phyloP scores from a whole-genome alignment of 1,284 basidiomycete genomes.

The Leccinum griseonigrum region DNA sequence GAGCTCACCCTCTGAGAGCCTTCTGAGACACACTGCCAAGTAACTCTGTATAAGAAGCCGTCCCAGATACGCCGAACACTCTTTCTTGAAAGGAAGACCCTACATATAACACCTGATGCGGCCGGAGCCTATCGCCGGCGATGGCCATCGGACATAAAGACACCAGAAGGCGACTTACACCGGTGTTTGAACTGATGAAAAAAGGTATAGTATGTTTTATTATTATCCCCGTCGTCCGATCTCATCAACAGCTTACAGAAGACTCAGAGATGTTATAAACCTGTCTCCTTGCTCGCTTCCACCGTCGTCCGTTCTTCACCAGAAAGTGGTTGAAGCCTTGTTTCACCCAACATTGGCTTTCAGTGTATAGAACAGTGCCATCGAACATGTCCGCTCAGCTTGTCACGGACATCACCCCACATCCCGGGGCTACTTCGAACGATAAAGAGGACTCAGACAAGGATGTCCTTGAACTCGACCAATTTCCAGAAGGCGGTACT shows the following conservation, averaged over 20 bases:
- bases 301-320: not conserved
- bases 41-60: no score
- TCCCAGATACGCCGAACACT: no score
- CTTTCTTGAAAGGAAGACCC: no score
- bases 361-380: slow-evolving; percentile 5
- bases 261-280: not conserved
- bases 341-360: not conserved
- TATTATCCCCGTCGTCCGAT: not conserved
- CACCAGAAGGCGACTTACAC: not conserved
- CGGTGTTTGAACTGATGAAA: not conserved
- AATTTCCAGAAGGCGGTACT: slow-evolving; percentile 29
- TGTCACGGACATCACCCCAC: not conserved
- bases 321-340: not conserved
- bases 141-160: not conserved
- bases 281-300: not conserved
- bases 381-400: not conserved
- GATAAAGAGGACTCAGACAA: not conserved
- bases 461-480: not conserved
- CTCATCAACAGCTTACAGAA: not conserved
- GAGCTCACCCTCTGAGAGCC: no score
- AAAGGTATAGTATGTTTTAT: not conserved
- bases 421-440: not conserved
- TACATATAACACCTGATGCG: no score
- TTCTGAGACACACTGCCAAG: no score
- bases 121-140: no score